Conservation (phyloP, 2,329 filamentous ascomycete genomes). For the Cercospora brassicicola region DNA sequence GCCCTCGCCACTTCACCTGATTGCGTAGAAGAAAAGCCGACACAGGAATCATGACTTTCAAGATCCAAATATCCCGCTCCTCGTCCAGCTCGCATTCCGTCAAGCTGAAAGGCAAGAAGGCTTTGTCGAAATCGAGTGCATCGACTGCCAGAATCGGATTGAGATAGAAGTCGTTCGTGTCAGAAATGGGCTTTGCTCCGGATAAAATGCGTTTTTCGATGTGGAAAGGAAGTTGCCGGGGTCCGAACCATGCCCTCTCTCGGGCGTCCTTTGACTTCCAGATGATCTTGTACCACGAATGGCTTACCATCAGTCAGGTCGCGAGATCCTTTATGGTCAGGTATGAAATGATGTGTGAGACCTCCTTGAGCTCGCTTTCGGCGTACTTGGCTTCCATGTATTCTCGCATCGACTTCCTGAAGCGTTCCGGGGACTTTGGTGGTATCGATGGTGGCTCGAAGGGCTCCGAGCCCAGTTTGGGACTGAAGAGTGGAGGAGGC, state of each 20-base stretch:
- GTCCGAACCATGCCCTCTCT: not conserved
- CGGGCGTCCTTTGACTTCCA: not conserved
- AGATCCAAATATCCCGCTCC: not conserved
- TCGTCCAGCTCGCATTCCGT: not conserved
- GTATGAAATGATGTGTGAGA: too few relatives aligned
- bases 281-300: not conserved
- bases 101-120: not conserved
- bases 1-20: not conserved
- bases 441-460: not conserved
- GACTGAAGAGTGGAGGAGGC: not conserved
- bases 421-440: not conserved
- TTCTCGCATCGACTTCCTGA: not conserved
- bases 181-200: not conserved
- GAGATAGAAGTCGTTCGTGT: not conserved
- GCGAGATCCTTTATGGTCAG: not conserved
- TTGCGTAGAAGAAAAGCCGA: not conserved
- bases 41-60: not conserved
- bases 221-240: not conserved
- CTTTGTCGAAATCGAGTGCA: not conserved
- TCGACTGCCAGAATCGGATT: not conserved
- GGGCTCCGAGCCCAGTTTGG: not conserved
- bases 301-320: not conserved
- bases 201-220: not conserved
- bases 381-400: not conserved
- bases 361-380: not conserved